A percentile compares a stretch with the other conserved stretches of the same genome.
Evolutionary conservation across 139 green algal genomes (phyloP).

Genomic region (Tetraselmis chui): DNA sequence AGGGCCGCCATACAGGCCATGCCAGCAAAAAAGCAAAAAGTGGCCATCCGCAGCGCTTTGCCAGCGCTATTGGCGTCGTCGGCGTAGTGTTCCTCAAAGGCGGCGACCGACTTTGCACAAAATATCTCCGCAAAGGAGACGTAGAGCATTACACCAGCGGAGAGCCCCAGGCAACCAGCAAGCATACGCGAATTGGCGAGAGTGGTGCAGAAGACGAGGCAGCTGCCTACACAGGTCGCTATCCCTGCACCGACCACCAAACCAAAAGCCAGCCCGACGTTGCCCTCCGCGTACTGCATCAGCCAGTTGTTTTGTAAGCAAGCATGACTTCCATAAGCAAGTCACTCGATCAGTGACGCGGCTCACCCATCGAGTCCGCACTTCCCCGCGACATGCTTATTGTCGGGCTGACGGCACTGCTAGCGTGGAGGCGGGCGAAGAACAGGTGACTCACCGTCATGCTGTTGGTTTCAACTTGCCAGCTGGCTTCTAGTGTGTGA

Average conservation of each 20-base stretch:
- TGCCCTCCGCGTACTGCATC: conserved; percentile 10
- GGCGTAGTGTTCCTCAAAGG: conserved; percentile 26
- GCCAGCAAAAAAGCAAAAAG: conserved; percentile 57
- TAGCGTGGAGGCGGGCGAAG: no score
- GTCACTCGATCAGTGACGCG: no score
- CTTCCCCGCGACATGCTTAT: no score
- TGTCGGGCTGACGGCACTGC: no score
- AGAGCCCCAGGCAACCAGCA: conserved; percentile 39
- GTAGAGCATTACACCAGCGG: conserved; percentile 59
- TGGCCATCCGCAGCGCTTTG: conserved; percentile 41
- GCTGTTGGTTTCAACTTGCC: no score
- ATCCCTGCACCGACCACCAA: conserved; percentile 48
- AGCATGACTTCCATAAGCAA: no score
- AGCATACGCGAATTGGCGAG: conserved; percentile 42
- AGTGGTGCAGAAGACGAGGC: conserved; percentile 44
- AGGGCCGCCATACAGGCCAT: conserved; percentile 39
- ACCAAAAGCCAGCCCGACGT: conserved; percentile 56
- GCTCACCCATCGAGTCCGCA: no score
- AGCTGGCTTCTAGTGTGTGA: no score
- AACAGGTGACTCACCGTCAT: no score
- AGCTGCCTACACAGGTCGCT: conserved; percentile 42
- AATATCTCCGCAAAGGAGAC: conserved; percentile 66
- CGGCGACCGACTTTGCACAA: conserved; percentile 35
- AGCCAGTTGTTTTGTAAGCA: no score
- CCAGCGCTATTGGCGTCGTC: conserved; percentile 5